Percentiles rank a stretch among this genome's conserved stretches.
These are phyloP conservation scores for Xylaria palmicola DNA, from an alignment of 495 filamentous ascomycete species.

Conservation along the genomic window DNA sequence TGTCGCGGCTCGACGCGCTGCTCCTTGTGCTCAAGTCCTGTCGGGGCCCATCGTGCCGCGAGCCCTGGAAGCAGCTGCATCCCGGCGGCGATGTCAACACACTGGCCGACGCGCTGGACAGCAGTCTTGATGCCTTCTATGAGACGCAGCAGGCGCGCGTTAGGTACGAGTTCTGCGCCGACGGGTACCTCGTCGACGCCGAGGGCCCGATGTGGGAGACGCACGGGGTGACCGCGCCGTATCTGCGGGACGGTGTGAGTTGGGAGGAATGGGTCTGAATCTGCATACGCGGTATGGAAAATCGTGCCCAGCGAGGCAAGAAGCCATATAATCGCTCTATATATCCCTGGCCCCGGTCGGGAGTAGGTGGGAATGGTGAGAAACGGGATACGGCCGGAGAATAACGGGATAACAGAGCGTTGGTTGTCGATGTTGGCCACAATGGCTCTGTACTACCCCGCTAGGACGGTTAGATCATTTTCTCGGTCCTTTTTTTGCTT, in stretches of 20 bases:
- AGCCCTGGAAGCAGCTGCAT: slow-evolving; percentile 59
- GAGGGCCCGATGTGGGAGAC: slow-evolving; percentile 50
- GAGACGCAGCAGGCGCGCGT: slow-evolving; percentile 33
- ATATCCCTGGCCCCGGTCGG: too few relatives aligned
- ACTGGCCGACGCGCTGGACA: slow-evolving; percentile 39
- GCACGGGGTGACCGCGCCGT: slow-evolving; percentile 8
- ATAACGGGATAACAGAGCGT: too few relatives aligned
- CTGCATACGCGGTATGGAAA: too few relatives aligned
- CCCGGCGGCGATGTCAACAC: slow-evolving; percentile 37
- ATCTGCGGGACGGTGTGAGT: slow-evolving; percentile 19
- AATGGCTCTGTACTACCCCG: too few relatives aligned
- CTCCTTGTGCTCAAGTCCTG: slow-evolving; percentile 62
- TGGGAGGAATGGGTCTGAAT: slow-evolving; percentile 34
- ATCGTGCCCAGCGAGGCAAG: too few relatives aligned
- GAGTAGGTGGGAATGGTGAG: too few relatives aligned
- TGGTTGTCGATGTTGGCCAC: too few relatives aligned
- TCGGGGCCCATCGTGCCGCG: slow-evolving; percentile 46
- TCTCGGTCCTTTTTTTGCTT: too few relatives aligned
- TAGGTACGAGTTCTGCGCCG: slow-evolving; percentile 52
- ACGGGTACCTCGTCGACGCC: slow-evolving; percentile 54
- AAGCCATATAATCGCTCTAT: too few relatives aligned
- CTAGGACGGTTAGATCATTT: too few relatives aligned
- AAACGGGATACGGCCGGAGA: too few relatives aligned
- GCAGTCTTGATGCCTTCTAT: slow-evolving; percentile 54
- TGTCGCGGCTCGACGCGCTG: slow-evolving; percentile 55